Conservation (phyloP, 192 early-diverging fungal genomes). For the Podila clonocystis region DNA sequence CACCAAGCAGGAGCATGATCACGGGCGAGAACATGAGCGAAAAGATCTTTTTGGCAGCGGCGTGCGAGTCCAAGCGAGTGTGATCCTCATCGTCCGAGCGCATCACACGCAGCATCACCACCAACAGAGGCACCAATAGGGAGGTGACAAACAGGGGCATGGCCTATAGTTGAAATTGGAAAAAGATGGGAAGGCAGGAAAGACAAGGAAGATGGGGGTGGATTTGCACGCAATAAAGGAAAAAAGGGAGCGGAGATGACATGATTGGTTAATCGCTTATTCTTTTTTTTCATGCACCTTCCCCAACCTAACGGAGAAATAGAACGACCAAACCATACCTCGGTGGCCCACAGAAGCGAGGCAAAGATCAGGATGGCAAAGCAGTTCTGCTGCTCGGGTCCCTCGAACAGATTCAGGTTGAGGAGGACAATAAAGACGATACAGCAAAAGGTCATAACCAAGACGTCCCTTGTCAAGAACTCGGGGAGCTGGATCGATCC, state of each 20-base stretch:
- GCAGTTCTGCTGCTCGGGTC: slow-evolving; percentile 85
- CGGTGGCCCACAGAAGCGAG: slow-evolving; percentile 92
- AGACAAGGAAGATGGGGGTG: too few species aligned
- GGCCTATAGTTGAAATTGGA: slow-evolving; percentile 53
- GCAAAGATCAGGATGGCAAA: slow-evolving; percentile 93
- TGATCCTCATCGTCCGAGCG: slow-evolving; percentile 63
- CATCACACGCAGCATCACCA: slow-evolving; percentile 88
- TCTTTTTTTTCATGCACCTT: too few species aligned
- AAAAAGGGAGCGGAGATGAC: too few species aligned
- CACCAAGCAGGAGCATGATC: slow-evolving; percentile 95
- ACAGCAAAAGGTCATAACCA: slow-evolving; percentile 62
- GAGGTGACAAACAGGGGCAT: slow-evolving; percentile 95
- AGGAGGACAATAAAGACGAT: slow-evolving; percentile 69
- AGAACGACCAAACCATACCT: slow-evolving; percentile 61
- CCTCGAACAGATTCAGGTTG: slow-evolving; percentile 69
- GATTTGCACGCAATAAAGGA: too few species aligned
- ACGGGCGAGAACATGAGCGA: slow-evolving; percentile 95
- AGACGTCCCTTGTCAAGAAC: slow-evolving; percentile 53
- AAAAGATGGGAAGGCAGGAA: background rate
- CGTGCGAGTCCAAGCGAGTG: slow-evolving; percentile 74
- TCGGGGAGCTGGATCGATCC: slow-evolving; percentile 56
- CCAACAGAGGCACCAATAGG: slow-evolving; percentile 85
- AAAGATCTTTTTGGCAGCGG: slow-evolving; percentile 87
- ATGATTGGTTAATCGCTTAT: too few species aligned
- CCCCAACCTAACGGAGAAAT: background rate